Evolutionary conservation across 169 alveolate genomes (phyloP), one percentile per base, ranked within the genome.

Genomic region (Eimeria tenella): DNA sequence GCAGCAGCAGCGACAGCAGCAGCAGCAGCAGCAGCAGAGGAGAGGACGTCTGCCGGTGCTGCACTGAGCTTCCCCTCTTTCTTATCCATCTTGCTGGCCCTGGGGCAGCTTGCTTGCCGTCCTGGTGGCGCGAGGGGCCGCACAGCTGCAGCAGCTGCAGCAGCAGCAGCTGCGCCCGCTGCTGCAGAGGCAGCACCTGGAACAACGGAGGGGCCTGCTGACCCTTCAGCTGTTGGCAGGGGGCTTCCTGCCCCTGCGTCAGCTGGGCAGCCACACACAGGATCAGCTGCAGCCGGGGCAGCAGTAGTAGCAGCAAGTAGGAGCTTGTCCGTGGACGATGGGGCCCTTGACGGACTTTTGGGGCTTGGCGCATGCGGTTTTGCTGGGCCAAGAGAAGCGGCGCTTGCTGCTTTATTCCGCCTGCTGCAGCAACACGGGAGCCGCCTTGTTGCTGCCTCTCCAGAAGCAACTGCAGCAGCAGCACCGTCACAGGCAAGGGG

Each of bases 401-500:
- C 77, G 49, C 77, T 68, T 68, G 77, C 77, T n/a, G 77, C 77
- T 13, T 23, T 68, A 15, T 68, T 68, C 31, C 77, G 77, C 31
- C n/a, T 68, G 77, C 77, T 68, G n/a, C 77, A 68, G 31, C 77
- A 68, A 3, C 77, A 68, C 77, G 77, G 77, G 42, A 5, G 49
- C 13, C 77, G n/a, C 1, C 77, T 68, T n/a, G 77, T 68, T 0
- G 9, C 77, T 17, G 49, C 77, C 31, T 11, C 77, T 8, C 42
- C 77, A 8, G 31, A 10, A 13, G n/a, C 31, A 13, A 23, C 77
- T 17, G n/a, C 77, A n/a, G 31, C 77, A 23, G 49, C n/a, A n/a
- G 77, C n/a, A 68, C 21, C 68, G 3, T 13, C 68, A 13, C 21
- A 0, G 21, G 68, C 82, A 31, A 10, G 68, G 68, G 21, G 68